Evolutionary conservation across 768 basidiomycete species (phyloP), one percentile per base, ranked within the genome.

Genomic region (Lentinula sp.): DNA sequence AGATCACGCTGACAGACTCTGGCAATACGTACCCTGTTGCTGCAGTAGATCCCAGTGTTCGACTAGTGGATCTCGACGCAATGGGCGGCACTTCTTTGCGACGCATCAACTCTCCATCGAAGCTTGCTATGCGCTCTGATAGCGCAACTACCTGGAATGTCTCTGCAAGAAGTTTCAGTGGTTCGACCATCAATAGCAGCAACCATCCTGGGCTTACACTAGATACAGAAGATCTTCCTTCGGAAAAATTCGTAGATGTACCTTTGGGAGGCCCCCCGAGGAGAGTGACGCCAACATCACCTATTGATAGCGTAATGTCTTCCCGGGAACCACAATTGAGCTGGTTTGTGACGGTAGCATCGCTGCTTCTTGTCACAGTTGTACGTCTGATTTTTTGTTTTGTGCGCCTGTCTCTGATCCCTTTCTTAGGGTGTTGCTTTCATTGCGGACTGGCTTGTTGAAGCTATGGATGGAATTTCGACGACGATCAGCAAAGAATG

Each of bases 391-490:
- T 42, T 32, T n/a, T 16, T 53, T 45, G 4, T 51, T 39, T 46
- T 39, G 56, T 48, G 35, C 33, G 42, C 33, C 7, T 16, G 50
- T 39, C 50, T 1, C 23, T 42, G 46, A 23, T 61, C 33, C 1
- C 8, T 43, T 32, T 32, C 36, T 8, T 65, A 86, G 85, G 68
- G 78, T 18, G 81, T 86, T 5, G 80, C 81, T 2, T 71, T 85
- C 2, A 85, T 81, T 7, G 85, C 85, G 1, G 85, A 87, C 49
- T 80, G 78, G 73, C 77, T 98, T 15, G 93, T 98, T 7, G 86
- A 84, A 68, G 86, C 90, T 7, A 92, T 97, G 84, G 84, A 93
- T 69, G 86, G 85, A 42, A 77, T 96, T 57, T 87, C 88, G 1
- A 73, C 68, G 18, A 78, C 77, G 3, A 84, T 98, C 63, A 88